Percentiles rank a stretch among this genome's conserved stretches.
These are phyloP conservation scores for Cudoniella acicularis DNA, from an alignment of 495 filamentous ascomycete genomes.

Conservation along the genomic window DNA sequence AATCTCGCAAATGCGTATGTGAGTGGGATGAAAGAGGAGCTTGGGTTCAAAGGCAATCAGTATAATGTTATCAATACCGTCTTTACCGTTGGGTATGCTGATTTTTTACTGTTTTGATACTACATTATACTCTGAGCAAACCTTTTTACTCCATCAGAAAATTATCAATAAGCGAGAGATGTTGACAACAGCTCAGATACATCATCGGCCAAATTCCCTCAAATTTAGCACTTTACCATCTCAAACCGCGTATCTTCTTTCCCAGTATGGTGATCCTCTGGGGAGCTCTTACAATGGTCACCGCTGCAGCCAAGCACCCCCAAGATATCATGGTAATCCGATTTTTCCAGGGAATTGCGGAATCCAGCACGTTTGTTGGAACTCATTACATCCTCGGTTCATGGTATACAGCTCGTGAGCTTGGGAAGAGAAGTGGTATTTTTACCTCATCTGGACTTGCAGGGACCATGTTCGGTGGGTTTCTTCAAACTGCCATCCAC, in stretches of 20 bases:
- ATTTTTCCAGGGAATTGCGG: conserved; percentile 63
- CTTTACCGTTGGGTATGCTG: conserved; percentile 20
- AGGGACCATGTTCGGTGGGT: conserved; percentile 43
- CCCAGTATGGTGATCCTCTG: conserved; percentile 58
- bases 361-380: conserved; percentile 58
- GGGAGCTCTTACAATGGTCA: conserved; percentile 58
- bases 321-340: conserved; percentile 62
- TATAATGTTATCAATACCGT: conserved; percentile 56
- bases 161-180: background rate
- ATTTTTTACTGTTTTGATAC: conserved; percentile 7
- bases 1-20: conserved; percentile 64
- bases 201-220: conserved; percentile 58
- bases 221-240: conserved; percentile 55
- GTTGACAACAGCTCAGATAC: conserved; percentile 40
- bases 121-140: conserved; percentile 23
- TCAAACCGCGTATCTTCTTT: conserved; percentile 57
- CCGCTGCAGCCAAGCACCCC: conserved; percentile 45
- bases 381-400: conserved; percentile 63
- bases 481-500: conserved; percentile 60
- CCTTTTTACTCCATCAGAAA: background rate
- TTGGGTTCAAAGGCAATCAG: conserved; percentile 53
- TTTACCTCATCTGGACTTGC: conserved; percentile 52
- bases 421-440: conserved; percentile 58
- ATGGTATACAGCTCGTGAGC: conserved; percentile 63
- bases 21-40: conserved; percentile 62